These are phyloP conservation scores for Aspergillus uvarum DNA, from an alignment of 2,329 filamentous ascomycete species.

Conservation along the genomic window DNA sequence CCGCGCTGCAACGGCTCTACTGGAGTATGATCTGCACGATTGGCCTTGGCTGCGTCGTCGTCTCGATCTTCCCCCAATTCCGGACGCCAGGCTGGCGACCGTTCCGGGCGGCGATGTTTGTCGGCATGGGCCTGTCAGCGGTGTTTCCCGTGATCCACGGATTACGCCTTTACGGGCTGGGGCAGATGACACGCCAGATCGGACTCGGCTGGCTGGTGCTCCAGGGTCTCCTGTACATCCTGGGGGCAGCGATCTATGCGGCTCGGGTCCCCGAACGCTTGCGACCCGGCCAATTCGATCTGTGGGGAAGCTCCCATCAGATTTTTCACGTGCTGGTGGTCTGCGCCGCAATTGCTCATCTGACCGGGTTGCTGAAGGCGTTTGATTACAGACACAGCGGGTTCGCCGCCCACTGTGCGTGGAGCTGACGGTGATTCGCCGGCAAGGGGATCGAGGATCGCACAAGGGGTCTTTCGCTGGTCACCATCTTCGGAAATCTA, in stretches of 20 bases:
- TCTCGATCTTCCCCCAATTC: conserved; percentile 79
- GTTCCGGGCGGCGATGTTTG: conserved; percentile 85
- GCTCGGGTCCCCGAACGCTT: conserved; percentile 79
- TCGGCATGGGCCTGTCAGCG: conserved; percentile 79
- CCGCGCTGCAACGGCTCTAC: conserved; percentile 66
- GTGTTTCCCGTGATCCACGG: conserved; percentile 82
- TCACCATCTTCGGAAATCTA: conserved; percentile 16
- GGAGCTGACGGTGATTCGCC: conserved; percentile 19
- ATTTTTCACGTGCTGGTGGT: conserved; percentile 92
- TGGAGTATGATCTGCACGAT: conserved; percentile 76
- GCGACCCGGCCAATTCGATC: conserved; percentile 77
- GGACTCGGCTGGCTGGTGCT: conserved; percentile 76
- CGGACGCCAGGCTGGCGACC: conserved; percentile 80
- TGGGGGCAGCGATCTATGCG: conserved; percentile 83
- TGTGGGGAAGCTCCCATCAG: conserved; percentile 91
- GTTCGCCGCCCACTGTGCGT: conserved; percentile 53
- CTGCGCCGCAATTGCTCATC: conserved; percentile 75
- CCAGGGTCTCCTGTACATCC: conserved; percentile 80
- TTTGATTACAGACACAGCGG: conserved; percentile 80
- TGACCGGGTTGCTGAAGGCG: conserved; percentile 76
- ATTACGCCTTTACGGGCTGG: conserved; percentile 64
- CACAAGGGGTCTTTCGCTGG: conserved; percentile 17
- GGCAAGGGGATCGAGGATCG: conserved; percentile 15
- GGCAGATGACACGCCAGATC: conserved; percentile 68
- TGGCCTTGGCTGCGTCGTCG: conserved; percentile 71